Conservation (phyloP, 1,284 basidiomycete genomes). For the Somion occarium region DNA sequence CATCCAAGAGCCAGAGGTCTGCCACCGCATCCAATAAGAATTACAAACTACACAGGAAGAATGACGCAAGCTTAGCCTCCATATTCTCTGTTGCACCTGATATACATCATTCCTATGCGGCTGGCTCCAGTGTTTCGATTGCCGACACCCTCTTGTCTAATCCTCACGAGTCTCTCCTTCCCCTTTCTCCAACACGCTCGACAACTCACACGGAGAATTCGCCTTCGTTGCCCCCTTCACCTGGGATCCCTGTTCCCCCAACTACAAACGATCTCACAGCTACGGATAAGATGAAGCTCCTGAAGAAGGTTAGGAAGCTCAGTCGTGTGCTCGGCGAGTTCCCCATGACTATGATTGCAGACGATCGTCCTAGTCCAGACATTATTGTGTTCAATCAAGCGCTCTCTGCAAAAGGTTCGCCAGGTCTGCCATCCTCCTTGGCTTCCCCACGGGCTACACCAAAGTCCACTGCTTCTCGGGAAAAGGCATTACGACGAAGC, state of each 20-base stretch:
- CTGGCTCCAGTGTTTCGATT: conserved; percentile 3
- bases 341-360: conserved; percentile 19
- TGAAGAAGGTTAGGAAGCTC: conserved; percentile 40
- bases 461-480: conserved; percentile 7
- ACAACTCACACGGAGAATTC: conserved; percentile 1
- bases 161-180: conserved; percentile 1
- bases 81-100: not conserved
- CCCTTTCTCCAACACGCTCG: not conserved
- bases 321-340: conserved; percentile 38
- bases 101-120: not conserved
- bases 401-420: conserved; percentile 7
- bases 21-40: conserved; percentile 1
- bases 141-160: conserved; percentile 1
- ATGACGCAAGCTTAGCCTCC: not conserved
- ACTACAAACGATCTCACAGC: conserved; percentile 32
- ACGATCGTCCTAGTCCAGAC: conserved; percentile 15
- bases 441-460: conserved; percentile 11
- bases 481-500: conserved; percentile 20
- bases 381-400: conserved; percentile 16
- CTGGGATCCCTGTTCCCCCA: conserved; percentile 21
- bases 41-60: not conserved
- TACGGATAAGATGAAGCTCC: conserved; percentile 32
- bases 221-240: conserved; percentile 13
- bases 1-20: not conserved
- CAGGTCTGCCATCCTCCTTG: conserved; percentile 10